Evolutionary conservation across 345 rosid species (phyloP).

Genomic region (Corymbia maculata): DNA sequence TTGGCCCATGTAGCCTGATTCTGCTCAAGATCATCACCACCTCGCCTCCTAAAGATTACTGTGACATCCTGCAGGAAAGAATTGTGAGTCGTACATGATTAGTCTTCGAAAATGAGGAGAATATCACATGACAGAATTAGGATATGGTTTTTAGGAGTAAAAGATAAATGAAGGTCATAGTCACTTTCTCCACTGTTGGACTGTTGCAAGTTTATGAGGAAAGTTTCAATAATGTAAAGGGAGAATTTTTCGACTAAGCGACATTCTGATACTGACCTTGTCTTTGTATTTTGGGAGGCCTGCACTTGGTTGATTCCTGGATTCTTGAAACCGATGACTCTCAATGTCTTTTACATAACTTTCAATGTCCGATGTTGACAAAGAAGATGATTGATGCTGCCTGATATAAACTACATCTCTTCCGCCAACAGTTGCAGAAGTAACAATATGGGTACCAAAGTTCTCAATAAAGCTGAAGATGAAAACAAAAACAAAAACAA

Average conservation of each 20-base stretch:
- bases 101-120: background rate
- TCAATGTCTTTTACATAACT: conserved; percentile 69
- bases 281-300: conserved; percentile 84
- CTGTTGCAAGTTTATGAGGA: background rate
- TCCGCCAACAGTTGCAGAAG: conserved; percentile 92
- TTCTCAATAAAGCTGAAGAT: conserved; percentile 71
- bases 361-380: conserved; percentile 57
- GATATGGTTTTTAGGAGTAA: background rate
- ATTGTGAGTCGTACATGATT: conserved; percentile 5
- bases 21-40: conserved; percentile 98
- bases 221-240: background rate
- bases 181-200: background rate
- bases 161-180: background rate
- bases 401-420: conserved; percentile 88
- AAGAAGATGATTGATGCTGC: conserved; percentile 87
- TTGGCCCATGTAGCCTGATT: conserved; percentile 86
- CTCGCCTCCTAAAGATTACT: conserved; percentile 95
- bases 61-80: conserved; percentile 87
- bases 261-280: conserved; percentile 49
- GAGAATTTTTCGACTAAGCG: background rate
- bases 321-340: conserved; percentile 61
- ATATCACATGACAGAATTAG: background rate
- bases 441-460: conserved; percentile 81
- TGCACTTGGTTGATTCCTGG: conserved; percentile 46
- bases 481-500: background rate